These are phyloP conservation scores for Bjerkandera adusta DNA, from an alignment of 1,284 basidiomycete species.

Conservation along the genomic window DNA sequence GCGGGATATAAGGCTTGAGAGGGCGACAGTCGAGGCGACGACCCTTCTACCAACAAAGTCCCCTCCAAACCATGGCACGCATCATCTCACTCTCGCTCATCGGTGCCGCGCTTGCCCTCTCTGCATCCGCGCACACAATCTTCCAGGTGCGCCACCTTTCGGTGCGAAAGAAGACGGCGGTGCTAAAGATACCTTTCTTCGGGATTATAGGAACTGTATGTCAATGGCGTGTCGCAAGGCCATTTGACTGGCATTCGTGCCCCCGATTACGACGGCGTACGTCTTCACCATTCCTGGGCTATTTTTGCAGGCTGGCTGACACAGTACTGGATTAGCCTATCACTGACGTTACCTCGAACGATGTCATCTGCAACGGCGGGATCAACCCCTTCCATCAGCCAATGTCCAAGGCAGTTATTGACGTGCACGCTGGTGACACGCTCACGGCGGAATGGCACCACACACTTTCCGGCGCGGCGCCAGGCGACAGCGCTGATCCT, in stretches of 20 bases:
- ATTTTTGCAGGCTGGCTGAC: neutral
- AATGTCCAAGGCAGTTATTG: conserved; percentile 47
- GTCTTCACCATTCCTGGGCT: too few relatives aligned
- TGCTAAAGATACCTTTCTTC: conserved; percentile 15
- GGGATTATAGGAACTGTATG: conserved; percentile 34
- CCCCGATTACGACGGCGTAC: conserved; percentile 33
- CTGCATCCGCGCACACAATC: conserved; percentile 33
- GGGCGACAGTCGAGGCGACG: too few relatives aligned
- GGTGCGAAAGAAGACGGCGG: too few relatives aligned
- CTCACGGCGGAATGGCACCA: conserved; percentile 39
- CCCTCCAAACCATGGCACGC: too few relatives aligned
- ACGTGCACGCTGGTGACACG: conserved; percentile 46
- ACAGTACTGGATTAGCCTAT: conserved; percentile 37
- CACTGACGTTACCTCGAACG: conserved; percentile 50
- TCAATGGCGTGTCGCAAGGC: conserved; percentile 38
- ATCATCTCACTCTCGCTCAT: neutral
- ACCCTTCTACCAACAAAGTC: too few relatives aligned
- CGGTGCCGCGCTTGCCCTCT: conserved; percentile 23
- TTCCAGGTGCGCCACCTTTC: conserved; percentile 37
- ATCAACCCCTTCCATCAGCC: conserved; percentile 58
- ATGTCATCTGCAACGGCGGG: conserved; percentile 58
- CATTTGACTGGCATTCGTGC: conserved; percentile 37
- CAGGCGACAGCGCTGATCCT: conserved; percentile 44
- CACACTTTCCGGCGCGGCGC: conserved; percentile 39
- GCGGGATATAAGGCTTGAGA: neutral